These are phyloP conservation scores for Fusarium guadeloupense DNA, from an alignment of 2,329 filamentous ascomycete species.

Conservation along the genomic window DNA sequence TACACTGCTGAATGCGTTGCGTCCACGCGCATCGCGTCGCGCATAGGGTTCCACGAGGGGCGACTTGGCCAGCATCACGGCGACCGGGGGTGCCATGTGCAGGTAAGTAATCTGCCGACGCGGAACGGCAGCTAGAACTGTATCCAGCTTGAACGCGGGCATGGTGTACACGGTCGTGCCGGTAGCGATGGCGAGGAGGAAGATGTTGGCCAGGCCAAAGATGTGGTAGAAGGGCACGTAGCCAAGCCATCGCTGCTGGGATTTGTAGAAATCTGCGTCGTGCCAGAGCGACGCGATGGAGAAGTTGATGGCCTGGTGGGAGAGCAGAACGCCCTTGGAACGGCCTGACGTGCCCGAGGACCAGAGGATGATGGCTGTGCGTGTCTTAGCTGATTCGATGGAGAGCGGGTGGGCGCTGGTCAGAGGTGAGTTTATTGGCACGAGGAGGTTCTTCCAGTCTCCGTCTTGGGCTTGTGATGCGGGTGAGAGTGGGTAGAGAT, in stretches of 20 bases:
- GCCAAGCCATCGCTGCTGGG: slow-evolving; percentile 59
- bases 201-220: slow-evolving; percentile 66
- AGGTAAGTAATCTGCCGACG: slow-evolving; percentile 72
- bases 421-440: slow-evolving; percentile 59
- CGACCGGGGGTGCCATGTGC: slow-evolving; percentile 74
- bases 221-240: slow-evolving; percentile 78
- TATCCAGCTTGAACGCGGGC: slow-evolving; percentile 73
- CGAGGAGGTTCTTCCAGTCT: slow-evolving; percentile 72
- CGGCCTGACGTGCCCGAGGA: slow-evolving; percentile 74
- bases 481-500: slow-evolving; percentile 46
- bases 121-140: slow-evolving; percentile 69
- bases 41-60: slow-evolving; percentile 71
- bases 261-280: slow-evolving; percentile 57
- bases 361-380: slow-evolving; percentile 62
- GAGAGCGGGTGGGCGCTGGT: slow-evolving; percentile 51
- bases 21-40: slow-evolving; percentile 51
- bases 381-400: slow-evolving; percentile 55
- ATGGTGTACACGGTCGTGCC: slow-evolving; percentile 73
- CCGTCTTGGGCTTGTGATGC: slow-evolving; percentile 28
- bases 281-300: slow-evolving; percentile 61
- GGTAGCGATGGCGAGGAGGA: slow-evolving; percentile 63
- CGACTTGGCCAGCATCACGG: slow-evolving; percentile 74
- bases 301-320: slow-evolving; percentile 72
- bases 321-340: slow-evolving; percentile 79
- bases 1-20: slow-evolving; percentile 68